Percentiles rank a stretch among this genome's conserved stretches.
phyloP scores from a whole-genome alignment of 2,329 filamentous ascomycete species.

The Lasiodiplodia hormozganensis region DNA sequence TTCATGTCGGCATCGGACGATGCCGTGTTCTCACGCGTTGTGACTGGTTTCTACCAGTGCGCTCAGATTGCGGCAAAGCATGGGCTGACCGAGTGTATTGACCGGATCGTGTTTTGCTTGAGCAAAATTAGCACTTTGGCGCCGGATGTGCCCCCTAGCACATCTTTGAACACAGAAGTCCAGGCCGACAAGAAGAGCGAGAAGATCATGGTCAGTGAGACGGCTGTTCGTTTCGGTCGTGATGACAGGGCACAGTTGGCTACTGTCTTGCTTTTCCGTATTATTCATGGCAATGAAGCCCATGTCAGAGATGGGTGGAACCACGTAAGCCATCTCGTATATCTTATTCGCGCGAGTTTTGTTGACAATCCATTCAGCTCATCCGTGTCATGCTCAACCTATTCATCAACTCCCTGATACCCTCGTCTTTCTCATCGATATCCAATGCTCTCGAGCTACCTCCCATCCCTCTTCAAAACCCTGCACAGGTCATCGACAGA shows the following conservation, averaged over 20 bases:
- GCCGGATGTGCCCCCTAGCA: constrained; percentile 77
- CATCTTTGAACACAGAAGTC: constrained; percentile 90
- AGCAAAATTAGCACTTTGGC: constrained; percentile 90
- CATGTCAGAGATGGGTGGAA: constrained; percentile 80
- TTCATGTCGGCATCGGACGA: constrained; percentile 99
- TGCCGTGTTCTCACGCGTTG: constrained; percentile 89
- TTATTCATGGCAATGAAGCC: constrained; percentile 83
- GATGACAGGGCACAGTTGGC: constrained; percentile 94
- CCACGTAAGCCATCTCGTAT: constrained; percentile 62
- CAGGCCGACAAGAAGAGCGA: constrained; percentile 88
- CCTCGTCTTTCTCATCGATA: constrained; percentile 74
- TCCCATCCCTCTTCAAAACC: constrained; percentile 86
- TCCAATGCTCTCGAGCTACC: constrained; percentile 73
- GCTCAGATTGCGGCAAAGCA: constrained; percentile 90
- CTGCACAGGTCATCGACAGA: constrained; percentile 91
- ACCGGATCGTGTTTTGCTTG: constrained; percentile 90
- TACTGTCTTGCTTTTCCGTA: constrained; percentile 92
- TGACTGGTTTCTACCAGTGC: constrained; percentile 95
- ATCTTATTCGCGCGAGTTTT: not conserved
- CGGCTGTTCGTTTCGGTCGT: constrained; percentile 92
- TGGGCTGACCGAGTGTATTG: constrained; percentile 81
- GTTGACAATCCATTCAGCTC: constrained; percentile 65
- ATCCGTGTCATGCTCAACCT: constrained; percentile 93
- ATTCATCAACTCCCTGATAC: constrained; percentile 92
- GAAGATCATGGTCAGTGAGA: constrained; percentile 97